Conservation (phyloP, 805 yeast genomes). For the Teunomyces aglyptinius region DNA sequence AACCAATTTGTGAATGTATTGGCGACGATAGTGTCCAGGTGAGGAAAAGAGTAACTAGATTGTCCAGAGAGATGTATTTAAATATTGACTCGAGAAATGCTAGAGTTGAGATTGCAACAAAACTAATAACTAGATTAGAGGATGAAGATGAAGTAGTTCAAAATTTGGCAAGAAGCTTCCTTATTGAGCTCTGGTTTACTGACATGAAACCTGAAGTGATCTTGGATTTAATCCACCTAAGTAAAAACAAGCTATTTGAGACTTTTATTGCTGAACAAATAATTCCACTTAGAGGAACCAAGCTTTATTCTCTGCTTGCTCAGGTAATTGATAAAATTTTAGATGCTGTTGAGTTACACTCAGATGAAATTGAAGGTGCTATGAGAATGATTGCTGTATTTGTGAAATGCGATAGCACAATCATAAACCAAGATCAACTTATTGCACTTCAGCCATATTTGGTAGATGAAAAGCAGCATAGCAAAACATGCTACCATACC, state of each 20-base stretch:
- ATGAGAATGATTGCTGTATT: slow-evolving; percentile 56
- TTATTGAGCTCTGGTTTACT: slow-evolving; percentile 28
- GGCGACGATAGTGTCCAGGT: slow-evolving; percentile 64
- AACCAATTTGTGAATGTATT: slow-evolving; percentile 46
- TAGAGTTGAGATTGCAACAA: slow-evolving; percentile 47
- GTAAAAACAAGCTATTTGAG: slow-evolving; percentile 3
- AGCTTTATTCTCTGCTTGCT: background rate
- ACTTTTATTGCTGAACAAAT: slow-evolving; percentile 8
- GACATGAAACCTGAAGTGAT: background rate
- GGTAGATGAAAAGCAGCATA: slow-evolving; percentile 44
- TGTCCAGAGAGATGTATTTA: slow-evolving; percentile 49
- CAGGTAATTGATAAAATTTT: slow-evolving; percentile 35
- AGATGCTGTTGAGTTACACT: slow-evolving; percentile 31
- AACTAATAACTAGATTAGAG: slow-evolving; percentile 53
- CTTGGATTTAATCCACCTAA: background rate
- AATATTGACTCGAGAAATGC: slow-evolving; percentile 25
- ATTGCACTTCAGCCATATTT: slow-evolving; percentile 62
- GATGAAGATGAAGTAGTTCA: slow-evolving; percentile 64
- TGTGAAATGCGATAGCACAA: slow-evolving; percentile 49
- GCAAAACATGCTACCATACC: slow-evolving; percentile 43
- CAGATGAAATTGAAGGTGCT: slow-evolving; percentile 26
- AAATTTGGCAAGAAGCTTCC: slow-evolving; percentile 36
- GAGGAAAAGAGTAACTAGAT: slow-evolving; percentile 56
- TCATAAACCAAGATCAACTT: slow-evolving; percentile 67
- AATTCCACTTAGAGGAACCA: background rate